Conservation (phyloP, 352 stramenopile genomes). For the Detonula confervacea region DNA sequence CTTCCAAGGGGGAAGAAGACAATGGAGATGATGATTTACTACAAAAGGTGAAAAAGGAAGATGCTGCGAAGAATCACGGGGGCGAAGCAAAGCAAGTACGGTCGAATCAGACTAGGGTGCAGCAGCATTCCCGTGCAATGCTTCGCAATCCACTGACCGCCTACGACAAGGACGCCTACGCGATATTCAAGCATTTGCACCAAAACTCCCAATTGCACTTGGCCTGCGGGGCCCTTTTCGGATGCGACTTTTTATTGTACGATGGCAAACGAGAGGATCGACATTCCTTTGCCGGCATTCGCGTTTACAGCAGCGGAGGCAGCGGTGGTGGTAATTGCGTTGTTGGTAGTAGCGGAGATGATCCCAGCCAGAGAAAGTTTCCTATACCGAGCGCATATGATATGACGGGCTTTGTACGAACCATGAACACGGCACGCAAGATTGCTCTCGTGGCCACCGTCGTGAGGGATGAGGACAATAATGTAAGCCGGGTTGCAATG, state of each 20-base stretch:
- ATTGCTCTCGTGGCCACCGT: constrained; percentile 76
- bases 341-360: no score
- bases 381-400: constrained; percentile 72
- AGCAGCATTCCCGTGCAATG: constrained; percentile 25
- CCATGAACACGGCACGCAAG: constrained; percentile 83
- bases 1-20: background rate
- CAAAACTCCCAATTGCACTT: constrained; percentile 58
- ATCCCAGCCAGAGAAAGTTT: no score
- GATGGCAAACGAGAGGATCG: constrained; percentile 72
- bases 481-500: constrained; percentile 50
- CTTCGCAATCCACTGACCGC: constrained; percentile 27
- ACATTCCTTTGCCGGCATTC: constrained; percentile 82
- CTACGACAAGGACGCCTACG: constrained; percentile 50
- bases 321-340: constrained; percentile 13
- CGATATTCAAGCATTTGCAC: constrained; percentile 66
- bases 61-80: no score
- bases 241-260: constrained; percentile 82
- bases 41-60: no score
- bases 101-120: constrained; percentile 44
- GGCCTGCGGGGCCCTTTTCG: constrained; percentile 81
- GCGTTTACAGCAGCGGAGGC: constrained; percentile 47
- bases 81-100: constrained; percentile 48
- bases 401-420: constrained; percentile 73
- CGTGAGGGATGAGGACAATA: constrained; percentile 7
- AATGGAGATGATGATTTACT: no score